Conservation (phyloP, 2,329 filamentous ascomycete species). For the Alternaria triticimaculans region DNA sequence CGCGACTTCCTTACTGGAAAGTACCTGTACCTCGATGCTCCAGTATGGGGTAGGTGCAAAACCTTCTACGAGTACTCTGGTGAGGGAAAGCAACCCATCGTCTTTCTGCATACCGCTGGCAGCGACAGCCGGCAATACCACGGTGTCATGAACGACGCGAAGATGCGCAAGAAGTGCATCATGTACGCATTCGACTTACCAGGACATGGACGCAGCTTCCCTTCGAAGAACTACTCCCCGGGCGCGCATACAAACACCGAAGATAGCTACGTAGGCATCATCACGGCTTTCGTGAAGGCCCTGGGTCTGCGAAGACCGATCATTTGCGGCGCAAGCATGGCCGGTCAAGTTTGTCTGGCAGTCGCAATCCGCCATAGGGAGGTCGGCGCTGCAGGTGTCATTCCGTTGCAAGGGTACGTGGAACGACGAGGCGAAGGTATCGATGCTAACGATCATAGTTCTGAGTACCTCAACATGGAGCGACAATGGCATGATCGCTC, state of each 20-base stretch:
- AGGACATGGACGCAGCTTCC: conserved; percentile 58
- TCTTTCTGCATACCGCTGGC: conserved; percentile 56
- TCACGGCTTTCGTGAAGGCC: conserved; percentile 54
- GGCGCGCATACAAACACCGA: conserved; percentile 59
- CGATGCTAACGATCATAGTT: conserved; percentile 31
- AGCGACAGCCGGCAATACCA: conserved; percentile 59
- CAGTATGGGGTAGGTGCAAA: conserved; percentile 58
- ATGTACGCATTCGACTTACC: conserved; percentile 61
- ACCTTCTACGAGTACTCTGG: conserved; percentile 59
- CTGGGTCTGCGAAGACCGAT: conserved; percentile 55
- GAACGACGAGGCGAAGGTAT: conserved; percentile 13
- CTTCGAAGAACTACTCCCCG: conserved; percentile 50
- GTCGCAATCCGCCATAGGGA: conserved; percentile 57
- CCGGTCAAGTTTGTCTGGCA: conserved; percentile 57
- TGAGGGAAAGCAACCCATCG: conserved; percentile 55
- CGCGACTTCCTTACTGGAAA: conserved; percentile 56
- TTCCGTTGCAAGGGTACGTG: conserved; percentile 54
- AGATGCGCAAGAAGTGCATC: conserved; percentile 55
- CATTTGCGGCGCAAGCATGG: conserved; percentile 60
- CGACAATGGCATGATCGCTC: conserved; percentile 55
- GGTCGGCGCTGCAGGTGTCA: conserved; percentile 55
- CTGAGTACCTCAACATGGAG: conserved; percentile 52
- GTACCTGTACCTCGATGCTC: conserved; percentile 56
- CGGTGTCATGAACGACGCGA: conserved; percentile 58
- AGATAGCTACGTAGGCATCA: conserved; percentile 56